These are phyloP conservation scores for Xanthoparmelia taractica DNA, from an alignment of 495 filamentous ascomycete species.

Conservation along the genomic window DNA sequence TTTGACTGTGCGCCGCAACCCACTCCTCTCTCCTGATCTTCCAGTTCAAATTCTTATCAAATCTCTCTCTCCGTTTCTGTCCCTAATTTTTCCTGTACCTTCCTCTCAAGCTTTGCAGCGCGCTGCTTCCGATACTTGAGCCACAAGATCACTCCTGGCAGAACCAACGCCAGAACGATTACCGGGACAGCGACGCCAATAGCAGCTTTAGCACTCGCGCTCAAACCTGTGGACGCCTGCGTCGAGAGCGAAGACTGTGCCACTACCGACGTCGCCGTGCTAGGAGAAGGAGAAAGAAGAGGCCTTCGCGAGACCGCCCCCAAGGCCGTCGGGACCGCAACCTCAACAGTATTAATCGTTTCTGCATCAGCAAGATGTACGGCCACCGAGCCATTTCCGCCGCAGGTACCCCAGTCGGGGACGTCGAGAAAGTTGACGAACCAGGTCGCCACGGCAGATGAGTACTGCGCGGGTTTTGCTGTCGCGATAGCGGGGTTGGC, in stretches of 20 bases:
- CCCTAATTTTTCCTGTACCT: background rate
- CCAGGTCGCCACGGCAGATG: background rate
- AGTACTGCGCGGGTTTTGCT: background rate
- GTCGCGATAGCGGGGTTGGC: background rate
- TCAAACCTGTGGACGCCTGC: background rate
- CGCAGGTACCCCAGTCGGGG: background rate
- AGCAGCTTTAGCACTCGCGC: background rate
- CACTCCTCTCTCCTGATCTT: too few species aligned
- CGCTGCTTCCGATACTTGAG: background rate
- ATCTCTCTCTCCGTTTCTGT: background rate
- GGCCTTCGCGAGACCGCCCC: background rate
- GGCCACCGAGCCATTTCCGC: background rate
- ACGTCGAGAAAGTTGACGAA: background rate
- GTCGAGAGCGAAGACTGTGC: background rate
- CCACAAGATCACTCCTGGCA: background rate
- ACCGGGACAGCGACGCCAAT: background rate
- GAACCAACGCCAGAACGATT: background rate
- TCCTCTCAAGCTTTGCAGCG: background rate
- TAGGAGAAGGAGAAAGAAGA: background rate
- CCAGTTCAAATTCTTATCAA: background rate
- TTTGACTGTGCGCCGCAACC: too few species aligned
- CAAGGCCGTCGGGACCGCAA: background rate
- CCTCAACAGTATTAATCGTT: background rate
- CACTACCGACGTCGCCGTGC: background rate
- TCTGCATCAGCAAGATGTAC: background rate